Conservation (phyloP, 2,329 filamentous ascomycete genomes). For the Clonostachys sp. region DNA sequence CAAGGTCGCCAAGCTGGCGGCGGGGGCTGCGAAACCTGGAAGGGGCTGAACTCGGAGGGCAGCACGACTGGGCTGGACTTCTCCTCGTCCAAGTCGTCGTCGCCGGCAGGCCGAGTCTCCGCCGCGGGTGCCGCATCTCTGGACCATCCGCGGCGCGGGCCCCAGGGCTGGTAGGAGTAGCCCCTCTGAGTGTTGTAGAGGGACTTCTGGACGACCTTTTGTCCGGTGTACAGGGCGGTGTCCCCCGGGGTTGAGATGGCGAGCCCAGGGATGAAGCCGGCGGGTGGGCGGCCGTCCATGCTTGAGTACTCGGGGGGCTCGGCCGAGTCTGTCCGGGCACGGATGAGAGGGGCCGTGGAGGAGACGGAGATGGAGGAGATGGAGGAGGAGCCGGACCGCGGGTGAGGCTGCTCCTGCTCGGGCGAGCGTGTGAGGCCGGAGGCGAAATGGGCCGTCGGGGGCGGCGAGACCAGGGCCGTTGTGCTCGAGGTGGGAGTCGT, state of each 20-base stretch:
- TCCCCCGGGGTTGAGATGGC: conserved; percentile 7
- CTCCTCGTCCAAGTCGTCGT: too few species aligned
- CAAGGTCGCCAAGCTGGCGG: too few species aligned
- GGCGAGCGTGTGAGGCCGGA: too few species aligned
- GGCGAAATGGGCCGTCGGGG: not conserved
- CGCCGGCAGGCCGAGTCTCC: too few species aligned
- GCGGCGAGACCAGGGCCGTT: not conserved
- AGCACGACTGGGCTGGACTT: too few species aligned
- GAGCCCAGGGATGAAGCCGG: conserved; percentile 13
- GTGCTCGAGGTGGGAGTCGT: not conserved
- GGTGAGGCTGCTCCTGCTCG: not conserved
- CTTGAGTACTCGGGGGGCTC: conserved; percentile 19
- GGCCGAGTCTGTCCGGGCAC: not conserved
- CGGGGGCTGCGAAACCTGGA: too few species aligned
- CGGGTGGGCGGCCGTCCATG: conserved; percentile 6
- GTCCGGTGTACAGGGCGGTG: not conserved
- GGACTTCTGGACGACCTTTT: too few species aligned
- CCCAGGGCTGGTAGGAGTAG: too few species aligned
- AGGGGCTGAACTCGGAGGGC: too few species aligned
- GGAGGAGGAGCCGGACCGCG: not conserved
- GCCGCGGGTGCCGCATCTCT: too few species aligned
- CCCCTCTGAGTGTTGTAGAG: too few species aligned
- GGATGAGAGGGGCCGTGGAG: conserved; percentile 27
- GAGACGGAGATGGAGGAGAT: conserved; percentile 12
- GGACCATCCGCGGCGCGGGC: too few species aligned